Base-by-base conservation (phyloP, 78 protist species). In the Tieghemostelium lacteum region DNA sequence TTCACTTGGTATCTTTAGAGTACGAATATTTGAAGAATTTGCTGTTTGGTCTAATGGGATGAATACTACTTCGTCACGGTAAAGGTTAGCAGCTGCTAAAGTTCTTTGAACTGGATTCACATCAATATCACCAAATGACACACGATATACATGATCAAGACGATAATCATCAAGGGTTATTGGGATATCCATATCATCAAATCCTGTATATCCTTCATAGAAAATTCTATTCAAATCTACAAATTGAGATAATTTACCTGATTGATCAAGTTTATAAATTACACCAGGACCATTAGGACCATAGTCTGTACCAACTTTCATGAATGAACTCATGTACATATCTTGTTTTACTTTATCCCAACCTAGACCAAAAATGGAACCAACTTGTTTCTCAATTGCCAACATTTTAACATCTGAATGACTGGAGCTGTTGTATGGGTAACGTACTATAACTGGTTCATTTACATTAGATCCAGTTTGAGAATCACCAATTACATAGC, bases 271-370 rank as follows among this genome's bases (percentile, higher is more conserved):
- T 31, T 65, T 77, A 33, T 77, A 77, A 42, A 77, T 77, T 8
- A 61, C 75, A 77, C 72, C 72, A 33, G 45, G 29, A 26, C 87
- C 64, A n/a, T 34, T 31, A 17, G 87, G 75, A 17, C 87, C 87
- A 36, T 77, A 77, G 49, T 62, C 71, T 36, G 87, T 77, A 37
- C 64, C 62, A 39, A 77, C 20, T 45, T 77, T 77, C 45, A 70
- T 63, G 66, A 77, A 77, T 22, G 87, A 17, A 16, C 62, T 40
- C 3, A 61, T 40, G 54, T 77, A 77, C 0, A 65, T 14, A 20
- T 31, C 22, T 22, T 29, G 28, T 50, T 77, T 77, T 5, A 33
- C 40, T 42, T 75, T 54, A 65, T 77, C 87, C 19, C 19, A 77
- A 5, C 60, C 75, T 12, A 50, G 66, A 65, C 87, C 87, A 65